Evolutionary conservation across 2,329 filamentous ascomycete genomes (phyloP).

Genomic region (Dothideomycetes sp.): DNA sequence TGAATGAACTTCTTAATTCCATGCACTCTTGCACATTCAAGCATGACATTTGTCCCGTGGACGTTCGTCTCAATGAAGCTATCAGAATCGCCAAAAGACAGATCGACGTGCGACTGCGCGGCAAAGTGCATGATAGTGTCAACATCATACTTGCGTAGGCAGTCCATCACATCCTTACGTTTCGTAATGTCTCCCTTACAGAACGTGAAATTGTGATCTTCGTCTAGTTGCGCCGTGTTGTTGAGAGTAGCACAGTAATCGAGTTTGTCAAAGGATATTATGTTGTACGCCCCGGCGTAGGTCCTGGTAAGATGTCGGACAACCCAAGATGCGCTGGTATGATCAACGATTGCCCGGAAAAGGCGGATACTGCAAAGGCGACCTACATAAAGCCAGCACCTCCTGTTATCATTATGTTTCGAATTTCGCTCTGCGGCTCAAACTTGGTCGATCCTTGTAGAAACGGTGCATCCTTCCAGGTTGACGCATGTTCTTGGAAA

Average conservation of each 20-base stretch:
- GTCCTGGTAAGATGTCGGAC: conserved; percentile 67
- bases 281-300: conserved; percentile 65
- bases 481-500: conserved; percentile 1
- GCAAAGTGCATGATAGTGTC: conserved; percentile 80
- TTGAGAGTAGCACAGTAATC: conserved; percentile 75
- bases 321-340: conserved; percentile 65
- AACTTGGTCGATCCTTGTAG: conserved; percentile 62
- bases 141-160: conserved; percentile 61
- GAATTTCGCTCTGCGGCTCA: conserved; percentile 57
- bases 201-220: conserved; percentile 64
- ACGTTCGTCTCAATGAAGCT: conserved; percentile 75
- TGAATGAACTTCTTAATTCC: conserved; percentile 66
- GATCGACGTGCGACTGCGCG: conserved; percentile 74
- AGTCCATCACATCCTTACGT: conserved; percentile 58
- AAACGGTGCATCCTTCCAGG: conserved; percentile 65
- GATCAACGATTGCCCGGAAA: conserved; percentile 7
- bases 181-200: conserved; percentile 72
- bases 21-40: conserved; percentile 67
- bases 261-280: conserved; percentile 76
- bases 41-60: conserved; percentile 71
- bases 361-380: background rate
- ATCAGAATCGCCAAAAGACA: conserved; percentile 76
- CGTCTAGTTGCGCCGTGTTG: conserved; percentile 62
- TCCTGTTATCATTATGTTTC: conserved; percentile 76
- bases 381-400: conserved; percentile 77